Conservation (phyloP, 345 rosid species). For the Carallia pectinifolia region DNA sequence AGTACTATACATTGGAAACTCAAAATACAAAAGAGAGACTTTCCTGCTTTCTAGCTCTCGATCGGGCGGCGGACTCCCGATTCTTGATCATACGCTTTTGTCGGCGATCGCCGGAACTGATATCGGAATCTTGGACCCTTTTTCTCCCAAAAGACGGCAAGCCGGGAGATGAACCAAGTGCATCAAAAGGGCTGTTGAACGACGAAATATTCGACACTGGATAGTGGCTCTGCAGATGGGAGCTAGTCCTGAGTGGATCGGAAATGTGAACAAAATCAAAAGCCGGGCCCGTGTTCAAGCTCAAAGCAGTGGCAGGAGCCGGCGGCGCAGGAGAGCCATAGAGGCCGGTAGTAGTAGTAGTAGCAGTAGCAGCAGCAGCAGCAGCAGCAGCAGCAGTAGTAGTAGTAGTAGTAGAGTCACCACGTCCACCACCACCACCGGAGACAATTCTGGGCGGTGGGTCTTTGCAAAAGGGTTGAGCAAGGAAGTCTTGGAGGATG, state of each 20-base stretch:
- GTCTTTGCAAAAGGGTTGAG: constrained; percentile 35
- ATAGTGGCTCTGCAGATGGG: constrained; percentile 31
- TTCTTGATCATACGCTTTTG: constrained; percentile 77
- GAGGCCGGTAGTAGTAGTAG: neutral
- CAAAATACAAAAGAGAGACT: constrained; percentile 6
- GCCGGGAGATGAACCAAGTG: constrained; percentile 32
- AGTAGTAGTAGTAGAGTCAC: neutral
- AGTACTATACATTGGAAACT: neutral
- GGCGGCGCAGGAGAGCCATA: constrained; percentile 24
- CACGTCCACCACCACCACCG: constrained; percentile 1
- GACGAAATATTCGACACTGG: constrained; percentile 27
- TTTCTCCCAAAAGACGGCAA: constrained; percentile 39
- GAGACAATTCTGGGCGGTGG: constrained; percentile 26
- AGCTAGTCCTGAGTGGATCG: constrained; percentile 29
- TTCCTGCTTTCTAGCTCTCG: constrained; percentile 85
- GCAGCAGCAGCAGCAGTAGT: no score
- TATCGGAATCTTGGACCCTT: constrained; percentile 46
- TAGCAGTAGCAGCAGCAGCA: no score
- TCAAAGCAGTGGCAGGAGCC: constrained; percentile 52
- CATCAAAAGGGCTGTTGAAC: constrained; percentile 34
- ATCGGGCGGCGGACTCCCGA: constrained; percentile 86
- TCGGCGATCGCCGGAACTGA: constrained; percentile 41
- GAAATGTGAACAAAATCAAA: constrained; percentile 51
- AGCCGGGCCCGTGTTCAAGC: constrained; percentile 52
- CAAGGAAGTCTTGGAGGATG: constrained; percentile 67